phyloP scores from a whole-genome alignment of 352 stramenopile genomes.

The Globisporangium splendens region DNA sequence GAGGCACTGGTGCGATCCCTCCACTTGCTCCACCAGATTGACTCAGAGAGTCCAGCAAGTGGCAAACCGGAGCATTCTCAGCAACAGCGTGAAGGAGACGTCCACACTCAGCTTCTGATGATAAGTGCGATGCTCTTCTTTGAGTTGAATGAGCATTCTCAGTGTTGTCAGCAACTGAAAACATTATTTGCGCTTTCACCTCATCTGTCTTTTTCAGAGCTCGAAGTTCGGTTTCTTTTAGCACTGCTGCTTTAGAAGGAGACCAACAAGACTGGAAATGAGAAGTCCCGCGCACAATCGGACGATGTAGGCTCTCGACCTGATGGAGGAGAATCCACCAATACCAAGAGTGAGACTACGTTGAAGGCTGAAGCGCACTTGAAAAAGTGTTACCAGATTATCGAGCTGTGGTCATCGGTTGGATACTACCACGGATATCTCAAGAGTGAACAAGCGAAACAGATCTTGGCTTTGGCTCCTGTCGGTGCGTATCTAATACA shows the following conservation, averaged over 20 bases:
- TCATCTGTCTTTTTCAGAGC: slow-evolving; percentile 17
- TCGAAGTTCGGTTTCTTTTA: slow-evolving; percentile 37
- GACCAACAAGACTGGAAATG: neutral
- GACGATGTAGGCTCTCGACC: slow-evolving; percentile 7
- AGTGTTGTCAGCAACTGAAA: slow-evolving; percentile 19
- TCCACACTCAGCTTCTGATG: slow-evolving; percentile 34
- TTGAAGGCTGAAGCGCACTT: slow-evolving; percentile 13
- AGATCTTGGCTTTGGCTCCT: slow-evolving; percentile 19
- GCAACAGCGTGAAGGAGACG: neutral
- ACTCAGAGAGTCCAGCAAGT: slow-evolving; percentile 12
- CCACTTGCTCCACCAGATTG: slow-evolving; percentile 8
- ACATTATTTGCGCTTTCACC: slow-evolving; percentile 17
- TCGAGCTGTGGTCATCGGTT: slow-evolving; percentile 52
- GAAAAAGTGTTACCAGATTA: slow-evolving; percentile 35
- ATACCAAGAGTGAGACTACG: neutral
- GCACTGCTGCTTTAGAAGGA: slow-evolving; percentile 17
- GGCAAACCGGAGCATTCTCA: neutral
- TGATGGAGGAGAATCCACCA: slow-evolving; percentile 6
- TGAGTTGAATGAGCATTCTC: slow-evolving; percentile 15
- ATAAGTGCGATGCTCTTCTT: slow-evolving; percentile 39
- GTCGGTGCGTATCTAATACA: slow-evolving; percentile 51
- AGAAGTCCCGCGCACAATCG: neutral
- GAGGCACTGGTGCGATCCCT: neutral
- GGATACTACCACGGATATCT: slow-evolving; percentile 52
- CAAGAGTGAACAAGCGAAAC: slow-evolving; percentile 22